phyloP scores from a whole-genome alignment of 306 rosid genomes.

The Vigna angularis region DNA sequence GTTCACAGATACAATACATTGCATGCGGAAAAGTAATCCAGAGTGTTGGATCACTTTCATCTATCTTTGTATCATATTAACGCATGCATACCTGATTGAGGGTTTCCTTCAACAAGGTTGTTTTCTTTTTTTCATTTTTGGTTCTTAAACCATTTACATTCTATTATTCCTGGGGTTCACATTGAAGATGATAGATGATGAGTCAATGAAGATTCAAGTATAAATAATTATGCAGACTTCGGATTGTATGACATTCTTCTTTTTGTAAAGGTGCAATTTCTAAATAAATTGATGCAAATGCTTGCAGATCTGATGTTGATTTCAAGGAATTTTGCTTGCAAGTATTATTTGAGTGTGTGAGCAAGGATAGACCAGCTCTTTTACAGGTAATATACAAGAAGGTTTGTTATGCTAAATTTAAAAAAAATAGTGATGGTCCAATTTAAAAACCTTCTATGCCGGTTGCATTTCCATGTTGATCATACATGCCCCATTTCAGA shows the following conservation, averaged over 20 bases:
- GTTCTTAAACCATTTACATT: slow-evolving; percentile 22
- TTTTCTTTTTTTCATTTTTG: not conserved
- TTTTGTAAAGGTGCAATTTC: slow-evolving; percentile 29
- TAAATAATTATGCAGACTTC: slow-evolving; percentile 20
- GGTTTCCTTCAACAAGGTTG: not conserved
- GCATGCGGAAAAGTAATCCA: not conserved
- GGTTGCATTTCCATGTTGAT: slow-evolving; percentile 33
- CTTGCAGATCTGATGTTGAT: slow-evolving; percentile 83
- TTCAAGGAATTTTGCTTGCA: slow-evolving; percentile 99
- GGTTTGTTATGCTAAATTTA: slow-evolving; percentile 32
- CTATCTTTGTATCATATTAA: slow-evolving; percentile 18
- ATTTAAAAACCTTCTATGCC: slow-evolving; percentile 13
- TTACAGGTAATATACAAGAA: slow-evolving; percentile 68
- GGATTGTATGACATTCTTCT: slow-evolving; percentile 1
- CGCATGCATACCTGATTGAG: slow-evolving; percentile 16
- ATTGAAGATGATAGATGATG: slow-evolving; percentile 17
- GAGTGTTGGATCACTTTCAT: not conserved
- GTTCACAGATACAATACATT: not conserved
- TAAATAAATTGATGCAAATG: slow-evolving; percentile 34
- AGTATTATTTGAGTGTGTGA: slow-evolving; percentile 96
- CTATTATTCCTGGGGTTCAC: slow-evolving; percentile 17
- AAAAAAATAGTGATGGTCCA: slow-evolving; percentile 5
- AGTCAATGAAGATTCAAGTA: slow-evolving; percentile 17
- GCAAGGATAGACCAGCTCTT: slow-evolving; percentile 98
- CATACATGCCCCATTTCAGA: slow-evolving; percentile 5